Evolutionary conservation across 2,329 filamentous ascomycete genomes (phyloP), one percentile per base, ranked within the genome.

Genomic region (Emmonsiellopsis sp.): DNA sequence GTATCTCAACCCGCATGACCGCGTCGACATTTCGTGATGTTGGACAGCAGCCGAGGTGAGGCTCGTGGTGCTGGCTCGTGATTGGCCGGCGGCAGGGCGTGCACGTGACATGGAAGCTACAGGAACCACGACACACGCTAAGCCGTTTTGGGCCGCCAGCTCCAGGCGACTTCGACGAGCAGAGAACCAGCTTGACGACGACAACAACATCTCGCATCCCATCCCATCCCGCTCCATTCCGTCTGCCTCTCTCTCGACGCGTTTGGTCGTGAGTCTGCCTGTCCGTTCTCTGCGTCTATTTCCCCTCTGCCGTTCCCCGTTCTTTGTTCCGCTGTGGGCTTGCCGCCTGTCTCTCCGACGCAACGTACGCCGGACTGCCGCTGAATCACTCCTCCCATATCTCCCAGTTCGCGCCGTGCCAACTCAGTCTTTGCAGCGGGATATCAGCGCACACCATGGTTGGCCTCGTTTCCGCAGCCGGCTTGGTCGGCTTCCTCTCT

Each of bases 401-500:
- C 21, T 27, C 21, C 21, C 21, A 27, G 21, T 27, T 5, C 21
- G 21, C 21, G 21, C 5, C 21, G 21, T 27, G 21, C 21, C 21
- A 27, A 3, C 21, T 27, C 21, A 27, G 21, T 27, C 21, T 27
- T 27, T 27, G 21, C 21, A 27, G 31, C 17, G 11, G 36, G 27
- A 11, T 36, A 14, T 37, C 21, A 32, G 7, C 27, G 5, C 21
- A 50, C 67, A 77, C 65, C 56, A 98, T 97, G 93, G 88, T 93
- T 69, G 89, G 88, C 70, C 82, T 97, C 69, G 88, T 91, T 66
- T 96, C 92, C 63, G 93, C 93, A 61, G 92, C 88, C 61, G 93
- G 93, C 71, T 84, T 98, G 55, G 83, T 98, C 68, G 92, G 90
- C 75, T 96, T 96, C 72, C 82, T 98, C 58, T 87, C 89, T 61